Conservation (phyloP, 495 filamentous ascomycete genomes). For the Talaromyces liani region DNA sequence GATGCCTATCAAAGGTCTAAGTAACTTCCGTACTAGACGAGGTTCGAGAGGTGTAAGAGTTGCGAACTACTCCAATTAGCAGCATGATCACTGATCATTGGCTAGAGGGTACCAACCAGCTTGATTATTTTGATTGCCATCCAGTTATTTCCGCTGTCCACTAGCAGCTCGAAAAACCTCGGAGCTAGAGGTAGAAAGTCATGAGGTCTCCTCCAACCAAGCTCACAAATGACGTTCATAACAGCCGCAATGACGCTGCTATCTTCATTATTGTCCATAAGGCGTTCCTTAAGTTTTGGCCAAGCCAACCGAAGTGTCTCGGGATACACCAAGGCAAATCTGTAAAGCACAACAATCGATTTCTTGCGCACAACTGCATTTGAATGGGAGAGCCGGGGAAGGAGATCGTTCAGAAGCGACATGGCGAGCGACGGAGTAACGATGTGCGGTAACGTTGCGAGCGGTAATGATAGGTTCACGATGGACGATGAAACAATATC, state of each 20-base stretch:
- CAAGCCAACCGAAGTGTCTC: conserved; percentile 87
- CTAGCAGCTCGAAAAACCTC: conserved; percentile 81
- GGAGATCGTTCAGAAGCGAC: conserved; percentile 75
- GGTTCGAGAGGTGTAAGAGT: conserved; percentile 91
- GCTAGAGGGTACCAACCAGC: conserved; percentile 50
- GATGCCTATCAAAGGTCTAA: conserved; percentile 86
- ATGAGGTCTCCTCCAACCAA: conserved; percentile 86
- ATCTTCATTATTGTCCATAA: conserved; percentile 87
- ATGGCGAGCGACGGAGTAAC: conserved; percentile 85
- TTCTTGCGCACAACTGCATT: conserved; percentile 84
- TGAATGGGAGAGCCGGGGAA: conserved; percentile 80
- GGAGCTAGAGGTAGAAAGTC: conserved; percentile 93
- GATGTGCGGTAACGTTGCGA: conserved; percentile 82
- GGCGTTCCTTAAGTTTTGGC: conserved; percentile 90
- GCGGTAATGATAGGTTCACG: conserved; percentile 72
- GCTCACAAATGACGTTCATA: conserved; percentile 92
- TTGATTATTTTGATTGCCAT: conserved; percentile 99
- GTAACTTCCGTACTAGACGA: conserved; percentile 80
- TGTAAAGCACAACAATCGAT: conserved; percentile 85
- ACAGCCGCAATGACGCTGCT: conserved; percentile 91
- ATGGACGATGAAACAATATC: conserved; percentile 71
- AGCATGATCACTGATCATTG: not conserved
- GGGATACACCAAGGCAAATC: conserved; percentile 87
- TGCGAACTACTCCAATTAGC: conserved; percentile 61
- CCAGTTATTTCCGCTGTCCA: conserved; percentile 96